A percentile compares a stretch with the other conserved stretches of the same genome.
phyloP scores from a whole-genome alignment of 768 basidiomycete genomes.

The Candolleomyces eurysporus region DNA sequence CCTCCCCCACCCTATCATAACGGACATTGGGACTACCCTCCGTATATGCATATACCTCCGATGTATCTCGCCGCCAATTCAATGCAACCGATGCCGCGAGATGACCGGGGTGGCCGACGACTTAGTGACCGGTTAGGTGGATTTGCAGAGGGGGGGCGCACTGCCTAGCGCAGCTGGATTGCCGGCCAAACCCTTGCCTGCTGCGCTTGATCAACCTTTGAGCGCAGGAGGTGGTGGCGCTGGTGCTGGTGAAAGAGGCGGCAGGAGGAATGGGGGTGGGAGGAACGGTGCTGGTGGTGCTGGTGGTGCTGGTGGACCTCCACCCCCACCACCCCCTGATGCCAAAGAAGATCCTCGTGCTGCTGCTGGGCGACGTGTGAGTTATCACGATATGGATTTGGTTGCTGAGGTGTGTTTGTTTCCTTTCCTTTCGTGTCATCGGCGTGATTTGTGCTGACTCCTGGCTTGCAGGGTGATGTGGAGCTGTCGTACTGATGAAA shows the following conservation, averaged over 20 bases:
- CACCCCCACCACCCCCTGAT: constrained; percentile 82
- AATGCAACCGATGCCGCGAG: constrained; percentile 44
- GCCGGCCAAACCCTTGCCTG: constrained; percentile 72
- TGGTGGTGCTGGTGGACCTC: constrained; percentile 42
- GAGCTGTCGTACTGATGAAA: constrained; percentile 49
- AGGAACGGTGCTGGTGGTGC: constrained; percentile 20
- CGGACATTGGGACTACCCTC: constrained; percentile 46
- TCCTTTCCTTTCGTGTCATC: constrained; percentile 6
- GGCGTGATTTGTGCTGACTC: constrained; percentile 12
- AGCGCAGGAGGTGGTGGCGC: constrained; percentile 48
- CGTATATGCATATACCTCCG: constrained; percentile 19
- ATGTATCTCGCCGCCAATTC: constrained; percentile 36
- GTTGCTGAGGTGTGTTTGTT: constrained; percentile 65
- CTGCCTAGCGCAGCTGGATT: constrained; percentile 70
- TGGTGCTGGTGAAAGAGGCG: constrained; percentile 46
- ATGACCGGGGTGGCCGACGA: constrained; percentile 51
- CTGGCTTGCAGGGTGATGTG: constrained; percentile 50
- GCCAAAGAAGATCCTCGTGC: constrained; percentile 93
- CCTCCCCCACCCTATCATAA: constrained; percentile 43
- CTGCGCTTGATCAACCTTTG: constrained; percentile 50
- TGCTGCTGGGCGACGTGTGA: constrained; percentile 83
- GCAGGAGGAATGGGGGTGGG: constrained; percentile 31
- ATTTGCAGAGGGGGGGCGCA: constrained; percentile 51
- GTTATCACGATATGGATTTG: constrained; percentile 95
- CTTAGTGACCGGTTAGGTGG: constrained; percentile 83